Evolutionary conservation across 2,329 filamentous ascomycete genomes (phyloP).

Genomic region (Colletotrichum sp.): DNA sequence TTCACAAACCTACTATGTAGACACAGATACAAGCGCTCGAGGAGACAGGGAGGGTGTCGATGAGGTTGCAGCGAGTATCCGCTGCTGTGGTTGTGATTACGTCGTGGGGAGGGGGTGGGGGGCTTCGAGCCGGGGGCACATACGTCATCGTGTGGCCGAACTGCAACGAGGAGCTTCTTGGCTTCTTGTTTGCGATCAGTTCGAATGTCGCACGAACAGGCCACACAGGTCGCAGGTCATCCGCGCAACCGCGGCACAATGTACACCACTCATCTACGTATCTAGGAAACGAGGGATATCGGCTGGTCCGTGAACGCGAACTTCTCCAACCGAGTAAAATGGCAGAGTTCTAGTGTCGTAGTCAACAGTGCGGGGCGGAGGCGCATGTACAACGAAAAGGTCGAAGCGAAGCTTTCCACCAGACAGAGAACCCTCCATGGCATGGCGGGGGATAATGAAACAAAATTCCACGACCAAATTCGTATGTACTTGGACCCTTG

Average conservation of each 20-base stretch:
- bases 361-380: background rate
- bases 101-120: background rate
- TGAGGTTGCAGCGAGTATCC: background rate
- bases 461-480: background rate
- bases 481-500: background rate
- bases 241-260: background rate
- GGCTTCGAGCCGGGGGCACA: background rate
- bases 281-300: background rate
- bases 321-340: background rate
- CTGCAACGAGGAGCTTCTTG: background rate
- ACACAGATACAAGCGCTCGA: background rate
- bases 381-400: background rate
- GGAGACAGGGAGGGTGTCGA: background rate
- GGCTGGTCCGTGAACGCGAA: background rate
- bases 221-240: background rate
- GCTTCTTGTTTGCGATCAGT: background rate
- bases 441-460: background rate
- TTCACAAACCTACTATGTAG: background rate
- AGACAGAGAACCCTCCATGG: background rate
- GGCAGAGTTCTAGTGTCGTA: background rate
- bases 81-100: background rate
- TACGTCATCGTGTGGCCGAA: conserved; percentile 4
- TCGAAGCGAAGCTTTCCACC: background rate
- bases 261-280: background rate
- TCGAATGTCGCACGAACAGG: background rate